These are phyloP conservation scores for Plantago coronopus DNA, from an alignment of 305 asterid genomes.

Conservation along the genomic window DNA sequence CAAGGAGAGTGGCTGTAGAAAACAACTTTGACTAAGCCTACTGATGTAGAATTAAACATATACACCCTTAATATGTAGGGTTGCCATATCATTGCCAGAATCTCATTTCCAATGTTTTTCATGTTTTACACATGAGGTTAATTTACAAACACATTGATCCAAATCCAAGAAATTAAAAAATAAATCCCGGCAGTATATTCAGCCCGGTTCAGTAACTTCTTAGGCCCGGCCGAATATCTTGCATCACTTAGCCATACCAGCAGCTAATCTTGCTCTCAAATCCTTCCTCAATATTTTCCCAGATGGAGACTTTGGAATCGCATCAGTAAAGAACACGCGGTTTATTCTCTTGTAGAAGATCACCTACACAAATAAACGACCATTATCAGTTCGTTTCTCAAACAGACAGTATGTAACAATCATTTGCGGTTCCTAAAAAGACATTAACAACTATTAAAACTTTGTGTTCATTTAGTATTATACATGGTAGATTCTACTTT, in stretches of 20 bases:
- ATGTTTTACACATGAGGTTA: conserved; percentile 1
- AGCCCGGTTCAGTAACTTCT: not conserved
- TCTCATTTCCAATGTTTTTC: not conserved
- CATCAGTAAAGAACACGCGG: conserved; percentile 65
- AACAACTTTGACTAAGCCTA: too few relatives aligned
- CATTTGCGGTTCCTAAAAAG: too few relatives aligned
- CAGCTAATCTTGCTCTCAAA: conserved; percentile 65
- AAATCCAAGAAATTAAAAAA: conserved; percentile 12
- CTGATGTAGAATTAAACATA: too few relatives aligned
- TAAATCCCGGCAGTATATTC: conserved; percentile 2
- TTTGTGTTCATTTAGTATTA: too few relatives aligned
- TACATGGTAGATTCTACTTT: too few relatives aligned
- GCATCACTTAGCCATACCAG: conserved; percentile 25
- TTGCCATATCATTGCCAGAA: not conserved
- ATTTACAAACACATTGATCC: conserved; percentile 4
- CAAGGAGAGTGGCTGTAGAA: too few relatives aligned
- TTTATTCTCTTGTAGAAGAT: conserved; percentile 79
- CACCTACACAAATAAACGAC: conserved; percentile 39
- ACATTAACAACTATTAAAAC: too few relatives aligned
- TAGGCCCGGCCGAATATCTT: not conserved
- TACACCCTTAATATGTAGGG: not conserved
- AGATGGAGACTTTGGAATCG: conserved; percentile 74
- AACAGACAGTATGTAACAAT: too few relatives aligned
- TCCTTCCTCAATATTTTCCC: conserved; percentile 93
- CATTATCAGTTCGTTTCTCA: too few relatives aligned